These are phyloP conservation scores for Candida xiaguanensis DNA, from an alignment of 805 yeast species.

Conservation along the genomic window DNA sequence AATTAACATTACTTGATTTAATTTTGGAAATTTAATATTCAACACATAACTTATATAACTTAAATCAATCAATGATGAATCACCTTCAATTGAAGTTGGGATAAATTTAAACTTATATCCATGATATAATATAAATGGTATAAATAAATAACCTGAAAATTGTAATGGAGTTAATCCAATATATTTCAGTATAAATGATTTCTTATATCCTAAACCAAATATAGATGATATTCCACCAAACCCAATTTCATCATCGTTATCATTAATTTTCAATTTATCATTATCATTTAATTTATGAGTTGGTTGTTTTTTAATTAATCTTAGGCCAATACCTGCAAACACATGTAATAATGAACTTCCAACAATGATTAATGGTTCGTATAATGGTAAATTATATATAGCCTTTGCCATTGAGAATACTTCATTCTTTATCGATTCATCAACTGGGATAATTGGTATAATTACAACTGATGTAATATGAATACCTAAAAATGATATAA, in stretches of 20 bases:
- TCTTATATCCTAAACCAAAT: slow-evolving; percentile 52
- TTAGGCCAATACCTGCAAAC: slow-evolving; percentile 45
- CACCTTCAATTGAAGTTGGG: slow-evolving; percentile 61
- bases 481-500: slow-evolving; percentile 52
- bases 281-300: slow-evolving; percentile 10
- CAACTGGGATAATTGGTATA: slow-evolving; percentile 48
- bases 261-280: slow-evolving; percentile 19
- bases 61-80: slow-evolving; percentile 52
- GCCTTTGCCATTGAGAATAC: slow-evolving; percentile 57
- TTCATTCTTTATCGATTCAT: slow-evolving; percentile 43
- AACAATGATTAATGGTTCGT: slow-evolving; percentile 48
- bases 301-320: slow-evolving; percentile 20
- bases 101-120: slow-evolving; percentile 42
- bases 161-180: slow-evolving; percentile 50
- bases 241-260: slow-evolving; percentile 46
- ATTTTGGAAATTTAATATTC: slow-evolving; percentile 8
- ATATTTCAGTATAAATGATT: slow-evolving; percentile 39
- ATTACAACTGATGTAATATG: slow-evolving; percentile 54
- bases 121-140: slow-evolving; percentile 46
- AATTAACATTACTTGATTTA: slow-evolving; percentile 6
- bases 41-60: slow-evolving; percentile 45
- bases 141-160: slow-evolving; percentile 55
- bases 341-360: slow-evolving; percentile 50
- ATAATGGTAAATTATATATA: slow-evolving; percentile 51
- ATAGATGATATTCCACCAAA: slow-evolving; percentile 59